Percentiles rank a stretch among this genome's conserved stretches.
These are phyloP conservation scores for Colletotrichum neosansevieriae DNA, from an alignment of 2,329 filamentous ascomycete genomes.

Conservation along the genomic window DNA sequence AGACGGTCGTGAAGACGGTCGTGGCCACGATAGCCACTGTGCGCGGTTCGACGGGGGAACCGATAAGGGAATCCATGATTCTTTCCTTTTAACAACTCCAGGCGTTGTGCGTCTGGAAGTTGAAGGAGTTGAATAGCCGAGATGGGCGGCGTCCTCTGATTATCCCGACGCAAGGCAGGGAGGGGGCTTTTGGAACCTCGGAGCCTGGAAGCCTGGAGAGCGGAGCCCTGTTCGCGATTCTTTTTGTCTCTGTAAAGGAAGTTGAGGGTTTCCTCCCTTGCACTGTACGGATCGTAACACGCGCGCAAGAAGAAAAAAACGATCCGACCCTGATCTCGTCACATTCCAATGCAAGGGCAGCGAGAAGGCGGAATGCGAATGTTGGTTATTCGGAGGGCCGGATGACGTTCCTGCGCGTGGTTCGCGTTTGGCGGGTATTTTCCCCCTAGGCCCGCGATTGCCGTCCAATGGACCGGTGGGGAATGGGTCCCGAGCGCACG, in stretches of 20 bases:
- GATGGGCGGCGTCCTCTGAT: not conserved
- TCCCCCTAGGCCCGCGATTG: too few relatives aligned
- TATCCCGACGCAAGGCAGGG: not conserved
- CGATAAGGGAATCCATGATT: slow-evolving; percentile 47
- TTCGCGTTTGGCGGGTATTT: not conserved
- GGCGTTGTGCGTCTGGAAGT: not conserved
- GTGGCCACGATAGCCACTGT: slow-evolving; percentile 52
- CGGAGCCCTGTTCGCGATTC: not conserved
- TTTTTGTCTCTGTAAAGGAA: not conserved
- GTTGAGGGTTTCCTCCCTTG: not conserved
- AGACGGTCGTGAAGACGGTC: slow-evolving; percentile 56
- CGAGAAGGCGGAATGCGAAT: too few relatives aligned
- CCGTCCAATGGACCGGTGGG: not conserved
- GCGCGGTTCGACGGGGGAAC: slow-evolving; percentile 43
- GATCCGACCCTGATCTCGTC: not conserved
- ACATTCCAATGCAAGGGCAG: not conserved
- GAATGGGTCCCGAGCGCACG: not conserved
- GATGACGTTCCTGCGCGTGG: slow-evolving; percentile 1
- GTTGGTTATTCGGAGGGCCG: not conserved
- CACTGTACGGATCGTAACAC: not conserved
- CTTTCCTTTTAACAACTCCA: not conserved
- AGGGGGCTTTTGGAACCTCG: not conserved
- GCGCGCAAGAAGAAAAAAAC: not conserved
- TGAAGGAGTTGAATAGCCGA: not conserved
- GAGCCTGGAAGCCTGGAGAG: not conserved